Percentiles rank a stretch among this genome's conserved stretches.
Evolutionary conservation across 495 filamentous ascomycete genomes (phyloP).

Genomic region (Penicillium goetzii): DNA sequence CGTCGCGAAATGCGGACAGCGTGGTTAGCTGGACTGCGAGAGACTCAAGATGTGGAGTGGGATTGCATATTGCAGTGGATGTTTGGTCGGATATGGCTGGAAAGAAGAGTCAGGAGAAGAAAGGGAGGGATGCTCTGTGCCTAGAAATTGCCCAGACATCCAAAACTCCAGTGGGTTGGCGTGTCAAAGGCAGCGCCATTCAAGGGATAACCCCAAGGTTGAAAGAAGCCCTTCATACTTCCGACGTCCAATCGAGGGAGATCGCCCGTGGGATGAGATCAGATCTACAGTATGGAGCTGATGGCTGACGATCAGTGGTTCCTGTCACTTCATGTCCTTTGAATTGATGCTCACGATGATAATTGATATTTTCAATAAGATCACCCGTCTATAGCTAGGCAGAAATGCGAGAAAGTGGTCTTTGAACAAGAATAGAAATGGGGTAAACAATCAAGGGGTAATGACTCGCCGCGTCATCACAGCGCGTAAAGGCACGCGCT

Average conservation of each 20-base stretch:
- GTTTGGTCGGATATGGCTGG: conserved; percentile 5
- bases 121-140: neutral
- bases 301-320: neutral
- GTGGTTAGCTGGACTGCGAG: neutral
- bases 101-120: neutral
- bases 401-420: neutral
- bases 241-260: conserved; percentile 14
- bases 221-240: conserved; percentile 26
- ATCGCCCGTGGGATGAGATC: conserved; percentile 14
- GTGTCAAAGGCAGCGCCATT: conserved; percentile 1
- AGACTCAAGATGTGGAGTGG: neutral
- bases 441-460: conserved; percentile 9
- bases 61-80: conserved; percentile 1
- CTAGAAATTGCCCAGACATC: conserved; percentile 3
- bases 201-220: conserved; percentile 17
- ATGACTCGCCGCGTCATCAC: conserved; percentile 12
- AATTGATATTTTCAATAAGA: neutral
- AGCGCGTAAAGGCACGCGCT: conserved; percentile 5
- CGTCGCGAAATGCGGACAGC: conserved; percentile 17
- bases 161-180: neutral
- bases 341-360: neutral
- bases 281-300: neutral
- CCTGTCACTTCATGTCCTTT: neutral
- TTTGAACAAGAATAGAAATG: neutral
- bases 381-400: neutral